Evolutionary conservation across 73 alveolate species (phyloP), one percentile per base, ranked within the genome.

Genomic region (Tetrahymena thermophila): DNA sequence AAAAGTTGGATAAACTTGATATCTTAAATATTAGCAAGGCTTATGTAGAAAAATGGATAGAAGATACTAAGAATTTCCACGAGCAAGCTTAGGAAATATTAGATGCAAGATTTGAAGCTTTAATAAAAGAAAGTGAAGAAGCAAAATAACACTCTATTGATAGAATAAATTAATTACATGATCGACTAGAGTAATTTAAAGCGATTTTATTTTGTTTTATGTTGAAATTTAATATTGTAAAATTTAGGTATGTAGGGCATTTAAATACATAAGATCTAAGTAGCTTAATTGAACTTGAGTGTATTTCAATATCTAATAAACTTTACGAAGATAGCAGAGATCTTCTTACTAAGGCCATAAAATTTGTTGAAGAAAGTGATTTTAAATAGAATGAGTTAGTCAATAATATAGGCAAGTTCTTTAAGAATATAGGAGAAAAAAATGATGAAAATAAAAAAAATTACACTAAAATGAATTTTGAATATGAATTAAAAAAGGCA

Each of bases 361-460:
- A 95, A 31, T 95, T 85, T 50, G 93, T 71, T 21, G 97, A 95
- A 43, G 94, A 58, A 35, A 95, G 84, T 56, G 97, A 95, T 50
- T 35, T 43, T 40, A 85, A 95, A 25, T 85, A 95, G 31, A 50
- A 84, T 31, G 97, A 95, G 71, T 55, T 95, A 43, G 37, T 95
- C 17, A 85, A 31, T 5, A 95, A 95, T 93, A 40, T 35, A 56
- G 97, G 97, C 15, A 50, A 43, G 84, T 95, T 85, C 31, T 95
- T 89, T 23, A 89, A 55, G 85, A 95, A 95, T 40, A 95, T 95
- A 28, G 95, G 95, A 43, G 85, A 56, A 19, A 95, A 95, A 35
- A 95, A 95, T 95, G 97, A 95, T 89, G 97, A 95, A 95, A 85
- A 95, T 71, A 95, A 95, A 50, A 95, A 93, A 23, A 94, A 95